Evolutionary conservation across 352 stramenopile species (phyloP), one percentile per base, ranked within the genome.

Genomic region (Hyaloperonospora brassicae): DNA sequence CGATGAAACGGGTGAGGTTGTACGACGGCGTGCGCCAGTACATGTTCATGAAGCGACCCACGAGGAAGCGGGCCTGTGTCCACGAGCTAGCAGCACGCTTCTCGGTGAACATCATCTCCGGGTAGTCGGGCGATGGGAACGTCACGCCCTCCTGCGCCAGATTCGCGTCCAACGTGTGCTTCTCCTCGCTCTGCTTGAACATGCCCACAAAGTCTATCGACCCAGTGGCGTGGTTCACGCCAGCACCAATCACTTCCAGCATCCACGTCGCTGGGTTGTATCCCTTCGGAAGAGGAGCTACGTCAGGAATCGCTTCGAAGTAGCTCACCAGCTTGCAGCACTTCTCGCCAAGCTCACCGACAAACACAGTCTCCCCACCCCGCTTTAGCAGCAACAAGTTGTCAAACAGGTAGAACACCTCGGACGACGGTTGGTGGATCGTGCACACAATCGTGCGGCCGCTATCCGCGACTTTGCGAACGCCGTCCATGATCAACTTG

Each of bases 1-100:
- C 48, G 1, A 64, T 40, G 45, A 65, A 93, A 13, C 88, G 76
- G 6, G 79, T 79, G 7, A 88, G 36, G 66, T 94, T 95, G 68
- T 97, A 97, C 52, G 72, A 71, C 24, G 87, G 84, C n/a, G 74
- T 90, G 34, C 89, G 75, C 75, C 76, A 96, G 61, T 96, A 96
- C 53, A 89, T 79, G 52, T 65, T 72, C 62, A 78, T 66, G 27
- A 83, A 68, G 58, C 71, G 53, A 57, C 39, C 42, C 27, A 68
- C n/a, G 17, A 78, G 40, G 39, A 72, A 75, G 4, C 44, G 55
- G 3, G 66, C 63, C 50, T 73, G 68, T 14, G 62, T 72, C 54
- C 51, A 54, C 38, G 66, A 67, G 42, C 39, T 57, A 5, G 63
- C 66, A 24, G 58, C 70, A 13, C 56, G 72, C 53, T 76, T 79